Evolutionary conservation across 192 early-diverging fungal species (phyloP), one percentile per base, ranked within the genome.

Genomic region (Gonapodya prolifera): DNA sequence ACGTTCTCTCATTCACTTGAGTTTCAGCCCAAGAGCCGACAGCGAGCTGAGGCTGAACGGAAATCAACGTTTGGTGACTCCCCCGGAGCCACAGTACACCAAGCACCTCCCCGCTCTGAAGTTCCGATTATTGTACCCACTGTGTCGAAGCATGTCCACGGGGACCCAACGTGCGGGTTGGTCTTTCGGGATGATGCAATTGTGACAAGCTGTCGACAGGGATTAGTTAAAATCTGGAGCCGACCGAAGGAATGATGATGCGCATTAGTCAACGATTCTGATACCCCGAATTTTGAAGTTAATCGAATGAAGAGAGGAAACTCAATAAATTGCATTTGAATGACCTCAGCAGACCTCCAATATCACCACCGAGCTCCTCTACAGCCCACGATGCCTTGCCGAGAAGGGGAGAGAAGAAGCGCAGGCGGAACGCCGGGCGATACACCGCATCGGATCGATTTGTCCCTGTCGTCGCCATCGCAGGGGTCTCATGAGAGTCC

Each of bases 121-220:
- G 91, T 94, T 8, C 89, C 92, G 0, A 86, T 92, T 31, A 34
- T 96, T 70, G 90, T 91, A 76, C 92, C 93, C 1, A 78, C 94
- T 70, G 82, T 91, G 86, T 78, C 79, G 13, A 90, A 88, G 70
- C 81, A 80, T 0, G 86, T 94, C 2, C 91, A 92, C 77, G 80
- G 81, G 18, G 85, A 88, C 16, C 89, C 93, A 0, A 33, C 94
- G 16, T 84, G 84, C 34, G 84, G 86, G 0, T 75, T 96, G 30
- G 81, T 83, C 1, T 91, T 96, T 78, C 83, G 89, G 0, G 90
- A 88, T 35, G 91, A 93, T 81, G 78, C 89, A 0, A 80, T 96
- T 8, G 86, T 94, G 36, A 93, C 92, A 0, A 87, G 91, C 2
- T 93, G 93, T 76, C 86, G 89, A 17, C 80, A 82, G 2, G 94